Percentiles rank a stretch among this genome's conserved stretches.
Evolutionary conservation across 139 green algal species (phyloP).

Genomic region (Auxenochlorella protothecoides): DNA sequence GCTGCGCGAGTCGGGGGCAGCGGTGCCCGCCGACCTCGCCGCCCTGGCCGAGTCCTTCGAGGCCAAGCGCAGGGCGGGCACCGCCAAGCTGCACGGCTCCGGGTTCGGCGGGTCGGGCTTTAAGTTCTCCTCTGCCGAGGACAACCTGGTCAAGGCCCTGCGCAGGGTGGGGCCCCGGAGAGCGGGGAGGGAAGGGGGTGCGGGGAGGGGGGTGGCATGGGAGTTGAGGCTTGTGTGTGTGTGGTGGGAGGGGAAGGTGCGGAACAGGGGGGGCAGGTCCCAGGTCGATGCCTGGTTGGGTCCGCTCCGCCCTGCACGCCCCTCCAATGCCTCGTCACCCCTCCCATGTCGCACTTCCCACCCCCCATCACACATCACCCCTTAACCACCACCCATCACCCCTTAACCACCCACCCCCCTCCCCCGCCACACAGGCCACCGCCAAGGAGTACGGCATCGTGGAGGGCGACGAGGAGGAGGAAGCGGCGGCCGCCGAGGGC

Average conservation of each 20-base stretch:
- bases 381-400: background rate
- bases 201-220: background rate
- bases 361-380: background rate
- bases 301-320: no score
- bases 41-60: constrained; percentile 65
- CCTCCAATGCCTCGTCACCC: no score
- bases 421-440: constrained; percentile 1
- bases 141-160: constrained; percentile 46
- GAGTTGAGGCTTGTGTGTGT: background rate
- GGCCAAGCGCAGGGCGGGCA: constrained; percentile 65
- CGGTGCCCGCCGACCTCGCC: constrained; percentile 62
- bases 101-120: constrained; percentile 91
- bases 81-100: constrained; percentile 58
- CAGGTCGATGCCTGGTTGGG: no score
- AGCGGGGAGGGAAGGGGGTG: background rate
- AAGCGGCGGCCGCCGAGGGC: constrained; percentile 26
- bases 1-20: constrained; percentile 61
- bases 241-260: background rate
- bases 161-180: constrained; percentile 17
- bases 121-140: constrained; percentile 90
- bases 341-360: background rate
- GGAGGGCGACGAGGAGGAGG: constrained; percentile 33
- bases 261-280: no score
- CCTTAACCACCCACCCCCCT: background rate
- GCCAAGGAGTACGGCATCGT: constrained; percentile 45